A percentile compares a stretch with the other conserved stretches of the same genome.
These are phyloP conservation scores for Bacidia gigantensis DNA, from an alignment of 495 filamentous ascomycete species.

Conservation along the genomic window DNA sequence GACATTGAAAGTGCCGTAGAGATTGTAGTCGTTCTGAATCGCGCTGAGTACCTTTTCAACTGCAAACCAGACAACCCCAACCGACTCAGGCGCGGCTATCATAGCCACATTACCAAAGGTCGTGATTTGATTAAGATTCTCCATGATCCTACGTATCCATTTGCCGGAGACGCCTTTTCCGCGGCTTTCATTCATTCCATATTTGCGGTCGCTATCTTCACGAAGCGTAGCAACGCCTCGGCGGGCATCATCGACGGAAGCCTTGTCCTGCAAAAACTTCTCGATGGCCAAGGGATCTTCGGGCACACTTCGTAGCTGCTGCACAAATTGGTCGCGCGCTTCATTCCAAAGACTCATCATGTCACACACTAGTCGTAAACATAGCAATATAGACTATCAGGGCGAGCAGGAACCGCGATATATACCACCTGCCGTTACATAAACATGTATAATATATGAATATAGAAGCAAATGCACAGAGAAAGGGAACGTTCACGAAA, in stretches of 20 bases:
- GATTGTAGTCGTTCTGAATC: slow-evolving; percentile 12
- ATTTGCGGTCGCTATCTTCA: slow-evolving; percentile 9
- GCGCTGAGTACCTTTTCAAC: slow-evolving; percentile 9
- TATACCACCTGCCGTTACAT: neutral
- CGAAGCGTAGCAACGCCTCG: slow-evolving; percentile 1
- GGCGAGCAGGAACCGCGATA: neutral
- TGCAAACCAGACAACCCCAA: slow-evolving; percentile 12
- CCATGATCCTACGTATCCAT: slow-evolving; percentile 7
- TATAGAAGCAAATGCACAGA: too few species aligned
- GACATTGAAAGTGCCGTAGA: slow-evolving; percentile 9
- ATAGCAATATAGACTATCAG: neutral
- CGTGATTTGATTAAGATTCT: slow-evolving; percentile 10
- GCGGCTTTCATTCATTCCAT: slow-evolving; percentile 7
- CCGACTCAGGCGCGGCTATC: slow-evolving; percentile 10
- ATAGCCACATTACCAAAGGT: slow-evolving; percentile 10
- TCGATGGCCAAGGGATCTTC: slow-evolving; percentile 7
- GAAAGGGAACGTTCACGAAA: neutral
- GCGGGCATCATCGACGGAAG: slow-evolving; percentile 6
- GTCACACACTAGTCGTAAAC: neutral
- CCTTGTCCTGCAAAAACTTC: slow-evolving; percentile 9
- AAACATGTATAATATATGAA: neutral
- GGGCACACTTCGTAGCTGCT: slow-evolving; percentile 1
- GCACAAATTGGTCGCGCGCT: slow-evolving; percentile 1
- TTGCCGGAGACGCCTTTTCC: slow-evolving; percentile 6
- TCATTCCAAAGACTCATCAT: neutral